Percentiles rank a stretch among this genome's conserved stretches.
Evolutionary conservation across 1,139 yeast genomes (phyloP).

Genomic region (Casaregolazyma lundiana): DNA sequence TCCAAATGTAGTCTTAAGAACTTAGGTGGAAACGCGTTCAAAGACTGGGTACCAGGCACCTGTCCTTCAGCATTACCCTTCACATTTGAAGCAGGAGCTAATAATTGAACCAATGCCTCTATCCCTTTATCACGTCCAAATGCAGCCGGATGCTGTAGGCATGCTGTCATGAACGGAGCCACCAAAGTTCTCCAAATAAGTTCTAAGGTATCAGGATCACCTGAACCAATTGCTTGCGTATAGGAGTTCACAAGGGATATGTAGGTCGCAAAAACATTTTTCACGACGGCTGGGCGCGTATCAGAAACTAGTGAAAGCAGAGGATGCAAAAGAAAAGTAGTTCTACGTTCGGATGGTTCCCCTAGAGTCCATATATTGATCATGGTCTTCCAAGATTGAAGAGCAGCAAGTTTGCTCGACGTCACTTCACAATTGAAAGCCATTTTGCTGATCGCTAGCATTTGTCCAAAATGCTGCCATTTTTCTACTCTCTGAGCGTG

Average conservation of each 20-base stretch:
- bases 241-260: conserved; percentile 12
- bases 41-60: not conserved
- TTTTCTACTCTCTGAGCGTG: conserved; percentile 17
- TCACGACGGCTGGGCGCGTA: conserved; percentile 12
- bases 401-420: conserved; percentile 18
- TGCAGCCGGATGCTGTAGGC: conserved; percentile 6
- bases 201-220: conserved; percentile 11
- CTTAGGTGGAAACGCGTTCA: conserved; percentile 18
- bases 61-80: not conserved
- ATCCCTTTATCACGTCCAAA: conserved; percentile 10
- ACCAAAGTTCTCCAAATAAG: conserved; percentile 17
- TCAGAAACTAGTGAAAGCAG: conserved; percentile 17
- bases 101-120: conserved; percentile 13
- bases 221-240: conserved; percentile 8
- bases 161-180: conserved; percentile 14
- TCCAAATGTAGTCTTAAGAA: conserved; percentile 19
- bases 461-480: conserved; percentile 19
- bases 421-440: conserved; percentile 21
- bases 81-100: conserved; percentile 13
- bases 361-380: conserved; percentile 16
- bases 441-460: conserved; percentile 20
- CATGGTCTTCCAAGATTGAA: conserved; percentile 20
- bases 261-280: conserved; percentile 12
- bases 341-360: conserved; percentile 10
- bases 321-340: conserved; percentile 19